Evolutionary conservation across 1,139 yeast genomes (phyloP).

Genomic region (Protomyces macrosporus): DNA sequence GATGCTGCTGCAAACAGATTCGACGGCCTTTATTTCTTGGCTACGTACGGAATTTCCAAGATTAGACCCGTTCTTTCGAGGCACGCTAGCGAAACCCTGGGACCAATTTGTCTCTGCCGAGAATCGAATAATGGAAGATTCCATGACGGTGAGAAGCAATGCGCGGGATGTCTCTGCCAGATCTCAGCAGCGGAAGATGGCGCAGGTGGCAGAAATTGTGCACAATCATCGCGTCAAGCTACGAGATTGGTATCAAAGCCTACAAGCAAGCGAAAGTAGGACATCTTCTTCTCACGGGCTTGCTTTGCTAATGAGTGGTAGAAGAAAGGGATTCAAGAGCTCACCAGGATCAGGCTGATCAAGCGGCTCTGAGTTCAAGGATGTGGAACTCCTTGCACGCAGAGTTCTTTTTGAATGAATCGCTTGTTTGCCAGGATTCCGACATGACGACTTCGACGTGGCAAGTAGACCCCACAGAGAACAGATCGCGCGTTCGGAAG

Average conservation of each 20-base stretch:
- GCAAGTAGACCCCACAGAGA: constrained; percentile 62
- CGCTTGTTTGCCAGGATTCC: too few species aligned
- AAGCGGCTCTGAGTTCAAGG: constrained; percentile 41
- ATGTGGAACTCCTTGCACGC: too few species aligned
- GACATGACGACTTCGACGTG: constrained; percentile 31
- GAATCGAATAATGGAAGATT: constrained; percentile 27
- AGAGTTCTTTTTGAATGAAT: too few species aligned
- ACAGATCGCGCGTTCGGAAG: constrained; percentile 58
- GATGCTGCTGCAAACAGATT: constrained; percentile 29
- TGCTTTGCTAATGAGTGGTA: constrained; percentile 34
- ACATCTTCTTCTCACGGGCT: background rate
- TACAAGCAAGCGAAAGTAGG: constrained; percentile 3
- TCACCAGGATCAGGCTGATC: constrained; percentile 61
- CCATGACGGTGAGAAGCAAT: constrained; percentile 8
- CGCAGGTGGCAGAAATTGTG: background rate
- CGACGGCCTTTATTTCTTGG: constrained; percentile 30
- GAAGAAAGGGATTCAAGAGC: constrained; percentile 48
- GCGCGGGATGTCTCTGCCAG: constrained; percentile 27
- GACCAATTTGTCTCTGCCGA: constrained; percentile 29
- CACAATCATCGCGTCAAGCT: background rate
- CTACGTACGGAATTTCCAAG: constrained; percentile 25
- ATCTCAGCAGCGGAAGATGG: background rate
- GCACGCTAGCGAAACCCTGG: constrained; percentile 30
- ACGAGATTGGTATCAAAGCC: constrained; percentile 1
- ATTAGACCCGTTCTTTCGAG: constrained; percentile 31